phyloP scores from a whole-genome alignment of 2,329 filamentous ascomycete species.

The Geosmithia flava region DNA sequence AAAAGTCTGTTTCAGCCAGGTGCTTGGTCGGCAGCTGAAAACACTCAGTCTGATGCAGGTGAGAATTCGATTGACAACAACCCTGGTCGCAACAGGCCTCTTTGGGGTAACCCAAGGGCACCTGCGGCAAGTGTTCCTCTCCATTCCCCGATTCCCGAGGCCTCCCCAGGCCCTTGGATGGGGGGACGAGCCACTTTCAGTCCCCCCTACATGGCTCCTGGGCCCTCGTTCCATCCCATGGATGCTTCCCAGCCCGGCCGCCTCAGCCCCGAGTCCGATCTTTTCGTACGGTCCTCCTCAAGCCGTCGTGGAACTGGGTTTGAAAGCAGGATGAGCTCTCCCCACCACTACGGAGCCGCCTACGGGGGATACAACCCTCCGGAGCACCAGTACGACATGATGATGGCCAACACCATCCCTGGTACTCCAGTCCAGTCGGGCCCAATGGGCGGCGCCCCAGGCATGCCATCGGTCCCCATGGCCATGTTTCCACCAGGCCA shows the following conservation, averaged over 20 bases:
- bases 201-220: conserved; percentile 26
- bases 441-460: conserved; percentile 19
- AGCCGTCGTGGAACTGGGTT: conserved; percentile 33
- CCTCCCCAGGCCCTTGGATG: conserved; percentile 29
- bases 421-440: conserved; percentile 18
- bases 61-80: conserved; percentile 38
- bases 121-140: conserved; percentile 35
- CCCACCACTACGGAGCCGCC: conserved; percentile 17
- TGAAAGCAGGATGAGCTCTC: conserved; percentile 28
- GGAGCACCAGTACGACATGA: background rate
- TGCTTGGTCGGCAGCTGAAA: conserved; percentile 42
- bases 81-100: conserved; percentile 34
- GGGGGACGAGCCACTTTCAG: conserved; percentile 22
- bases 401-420: conserved; percentile 16
- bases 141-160: conserved; percentile 22
- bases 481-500: conserved; percentile 31
- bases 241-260: conserved; percentile 33
- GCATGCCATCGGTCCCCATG: conserved; percentile 24
- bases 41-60: conserved; percentile 42
- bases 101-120: conserved; percentile 15
- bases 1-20: conserved; percentile 10
- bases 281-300: conserved; percentile 26
- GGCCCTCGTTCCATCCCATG: conserved; percentile 17
- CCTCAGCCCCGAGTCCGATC: conserved; percentile 34
- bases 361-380: conserved; percentile 23